Evolutionary conservation across 2,329 filamentous ascomycete genomes (phyloP).

Genomic region (Pseudogymnoascus destructans): DNA sequence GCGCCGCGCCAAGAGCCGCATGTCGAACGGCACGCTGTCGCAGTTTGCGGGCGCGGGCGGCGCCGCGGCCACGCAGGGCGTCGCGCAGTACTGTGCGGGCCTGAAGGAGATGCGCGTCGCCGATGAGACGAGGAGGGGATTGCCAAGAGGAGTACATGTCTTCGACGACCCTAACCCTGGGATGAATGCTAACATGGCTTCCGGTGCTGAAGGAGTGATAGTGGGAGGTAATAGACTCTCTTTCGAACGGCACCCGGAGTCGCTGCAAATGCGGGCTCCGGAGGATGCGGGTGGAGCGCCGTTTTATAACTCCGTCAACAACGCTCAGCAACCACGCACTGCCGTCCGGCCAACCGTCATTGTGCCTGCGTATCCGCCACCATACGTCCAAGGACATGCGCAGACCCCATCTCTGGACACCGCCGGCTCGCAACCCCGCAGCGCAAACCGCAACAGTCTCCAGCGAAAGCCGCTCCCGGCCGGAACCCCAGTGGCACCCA

Average conservation of each 20-base stretch:
- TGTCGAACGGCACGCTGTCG: slow-evolving; percentile 68
- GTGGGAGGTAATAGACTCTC: slow-evolving; percentile 24
- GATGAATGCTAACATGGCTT: slow-evolving; percentile 24
- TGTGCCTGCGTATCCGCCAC: not conserved
- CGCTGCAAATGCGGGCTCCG: not conserved
- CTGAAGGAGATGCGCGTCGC: not conserved
- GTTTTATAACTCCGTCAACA: not conserved
- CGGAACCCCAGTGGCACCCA: not conserved
- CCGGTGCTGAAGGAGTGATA: slow-evolving; percentile 26
- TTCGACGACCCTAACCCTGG: slow-evolving; percentile 23
- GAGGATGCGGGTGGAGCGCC: not conserved
- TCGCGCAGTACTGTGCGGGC: not conserved
- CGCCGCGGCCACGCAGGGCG: slow-evolving; percentile 24
- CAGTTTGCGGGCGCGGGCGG: slow-evolving; percentile 64
- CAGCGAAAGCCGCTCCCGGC: not conserved
- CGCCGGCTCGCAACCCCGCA: not conserved
- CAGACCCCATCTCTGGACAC: not conserved
- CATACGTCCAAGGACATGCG: not conserved
- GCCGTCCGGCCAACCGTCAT: not conserved
- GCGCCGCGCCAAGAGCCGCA: slow-evolving; percentile 66
- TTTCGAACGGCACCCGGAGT: slow-evolving; percentile 16
- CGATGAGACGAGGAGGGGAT: not conserved
- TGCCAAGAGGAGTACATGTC: slow-evolving; percentile 28
- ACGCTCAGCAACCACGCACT: not conserved
- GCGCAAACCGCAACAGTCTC: not conserved